These are phyloP conservation scores for Neurospora sp. DNA, from an alignment of 2,329 filamentous ascomycete species.

Conservation along the genomic window DNA sequence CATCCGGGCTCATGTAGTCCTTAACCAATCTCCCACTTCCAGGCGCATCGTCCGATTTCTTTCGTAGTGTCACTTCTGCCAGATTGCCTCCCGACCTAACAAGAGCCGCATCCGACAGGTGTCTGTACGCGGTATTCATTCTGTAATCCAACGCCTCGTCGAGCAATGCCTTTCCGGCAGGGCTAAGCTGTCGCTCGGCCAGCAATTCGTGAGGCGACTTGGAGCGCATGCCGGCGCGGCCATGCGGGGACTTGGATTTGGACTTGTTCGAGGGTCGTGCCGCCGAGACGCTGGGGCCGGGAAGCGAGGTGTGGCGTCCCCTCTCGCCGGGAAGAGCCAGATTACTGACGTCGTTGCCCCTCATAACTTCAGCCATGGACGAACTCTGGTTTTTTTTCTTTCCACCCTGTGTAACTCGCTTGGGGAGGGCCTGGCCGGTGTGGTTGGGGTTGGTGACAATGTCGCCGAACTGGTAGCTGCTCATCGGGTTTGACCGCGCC, in stretches of 20 bases:
- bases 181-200: constrained; percentile 26
- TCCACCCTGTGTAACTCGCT: constrained; percentile 39
- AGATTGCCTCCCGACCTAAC: constrained; percentile 53
- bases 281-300: constrained; percentile 16
- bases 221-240: constrained; percentile 38
- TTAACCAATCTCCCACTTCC: constrained; percentile 52
- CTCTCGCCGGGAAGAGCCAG: constrained; percentile 38
- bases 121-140: constrained; percentile 58
- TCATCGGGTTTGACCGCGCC: constrained; percentile 31
- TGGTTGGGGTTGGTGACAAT: constrained; percentile 44
- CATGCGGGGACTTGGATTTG: constrained; percentile 45
- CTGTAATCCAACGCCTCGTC: constrained; percentile 55
- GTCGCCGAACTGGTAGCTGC: constrained; percentile 52
- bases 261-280: constrained; percentile 24
- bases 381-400: constrained; percentile 29
- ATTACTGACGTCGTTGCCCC: constrained; percentile 38
- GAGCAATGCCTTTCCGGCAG: constrained; percentile 34
- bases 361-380: constrained; percentile 42
- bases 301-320: constrained; percentile 31
- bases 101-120: constrained; percentile 62
- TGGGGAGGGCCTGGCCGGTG: constrained; percentile 38
- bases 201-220: constrained; percentile 32
- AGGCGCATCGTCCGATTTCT: constrained; percentile 34
- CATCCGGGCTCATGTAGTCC: constrained; percentile 55
- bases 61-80: constrained; percentile 49